Percentiles rank a stretch among this genome's conserved stretches.
These are phyloP conservation scores for Zymoseptoria crescenta DNA, from an alignment of 2,329 filamentous ascomycete genomes.

Conservation along the genomic window DNA sequence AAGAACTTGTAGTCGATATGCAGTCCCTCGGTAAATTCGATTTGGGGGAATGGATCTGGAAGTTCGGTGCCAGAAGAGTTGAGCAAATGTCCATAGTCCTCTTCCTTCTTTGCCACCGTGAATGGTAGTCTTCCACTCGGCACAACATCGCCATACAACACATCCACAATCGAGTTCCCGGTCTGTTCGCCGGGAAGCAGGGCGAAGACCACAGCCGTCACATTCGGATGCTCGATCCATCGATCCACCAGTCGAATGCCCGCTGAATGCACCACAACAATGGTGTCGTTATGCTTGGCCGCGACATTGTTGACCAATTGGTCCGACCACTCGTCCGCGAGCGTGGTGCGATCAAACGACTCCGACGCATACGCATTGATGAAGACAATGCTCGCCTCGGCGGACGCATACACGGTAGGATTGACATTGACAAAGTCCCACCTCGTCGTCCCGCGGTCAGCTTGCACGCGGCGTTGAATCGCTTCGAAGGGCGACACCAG, in stretches of 20 bases:
- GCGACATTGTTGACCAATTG: slow-evolving; percentile 26
- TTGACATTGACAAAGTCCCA: slow-evolving; percentile 24
- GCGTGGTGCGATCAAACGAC: slow-evolving; percentile 21
- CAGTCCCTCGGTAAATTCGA: slow-evolving; percentile 35
- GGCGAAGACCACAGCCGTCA: slow-evolving; percentile 25
- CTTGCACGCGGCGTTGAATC: slow-evolving; percentile 15
- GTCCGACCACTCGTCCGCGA: slow-evolving; percentile 23
- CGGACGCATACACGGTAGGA: slow-evolving; percentile 20
- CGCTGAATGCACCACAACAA: slow-evolving; percentile 26
- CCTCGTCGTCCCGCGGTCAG: slow-evolving; percentile 15
- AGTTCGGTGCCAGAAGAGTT: slow-evolving; percentile 9
- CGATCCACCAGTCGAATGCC: slow-evolving; percentile 23
- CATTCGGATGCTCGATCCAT: slow-evolving; percentile 26
- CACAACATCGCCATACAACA: slow-evolving; percentile 24
- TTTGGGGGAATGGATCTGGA: slow-evolving; percentile 17
- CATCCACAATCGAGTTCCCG: slow-evolving; percentile 22
- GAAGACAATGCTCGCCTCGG: slow-evolving; percentile 27
- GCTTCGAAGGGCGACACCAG: slow-evolving; percentile 19
- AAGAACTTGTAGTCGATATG: slow-evolving; percentile 41
- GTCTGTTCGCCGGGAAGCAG: slow-evolving; percentile 25
- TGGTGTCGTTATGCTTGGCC: slow-evolving; percentile 24
- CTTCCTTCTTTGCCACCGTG: slow-evolving; percentile 26
- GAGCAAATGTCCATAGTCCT: slow-evolving; percentile 24
- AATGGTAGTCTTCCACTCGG: slow-evolving; percentile 26
- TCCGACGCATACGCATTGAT: slow-evolving; percentile 27